Conservation (phyloP, 2,329 filamentous ascomycete species). For the Geosmithia morbida region DNA sequence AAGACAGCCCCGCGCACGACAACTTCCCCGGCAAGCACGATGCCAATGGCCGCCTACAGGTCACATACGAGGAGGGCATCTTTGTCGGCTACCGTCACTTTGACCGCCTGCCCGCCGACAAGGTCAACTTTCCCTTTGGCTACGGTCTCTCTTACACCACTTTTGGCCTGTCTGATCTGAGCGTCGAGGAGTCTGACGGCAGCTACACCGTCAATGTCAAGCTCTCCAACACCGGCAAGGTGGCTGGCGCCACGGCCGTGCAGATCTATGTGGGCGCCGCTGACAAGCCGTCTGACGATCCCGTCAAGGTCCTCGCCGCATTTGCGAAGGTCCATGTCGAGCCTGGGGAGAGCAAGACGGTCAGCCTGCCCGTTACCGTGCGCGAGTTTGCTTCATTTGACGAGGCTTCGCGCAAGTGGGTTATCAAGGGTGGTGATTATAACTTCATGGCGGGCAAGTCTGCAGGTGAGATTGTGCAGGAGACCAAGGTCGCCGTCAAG, state of each 20-base stretch:
- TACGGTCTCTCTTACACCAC: conserved; percentile 61
- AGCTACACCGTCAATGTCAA: conserved; percentile 3
- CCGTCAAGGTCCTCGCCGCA: conserved; percentile 13
- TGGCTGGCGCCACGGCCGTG: conserved; percentile 32
- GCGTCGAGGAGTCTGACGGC: not conserved
- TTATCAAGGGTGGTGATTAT: conserved; percentile 12
- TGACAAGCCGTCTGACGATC: conserved; percentile 7
- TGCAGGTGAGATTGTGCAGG: conserved; percentile 8
- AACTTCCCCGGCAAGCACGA: conserved; percentile 53
- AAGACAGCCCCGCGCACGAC: conserved; percentile 56
- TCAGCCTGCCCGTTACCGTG: conserved; percentile 8
- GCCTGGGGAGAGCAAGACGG: conserved; percentile 6
- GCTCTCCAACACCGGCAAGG: conserved; percentile 41
- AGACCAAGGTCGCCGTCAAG: not conserved
- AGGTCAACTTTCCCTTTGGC: conserved; percentile 53
- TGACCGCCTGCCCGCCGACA: conserved; percentile 42
- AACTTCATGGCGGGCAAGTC: conserved; percentile 10
- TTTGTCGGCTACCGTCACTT: conserved; percentile 64
- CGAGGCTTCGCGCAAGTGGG: conserved; percentile 11
- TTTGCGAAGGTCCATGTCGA: conserved; percentile 12
- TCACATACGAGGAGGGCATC: conserved; percentile 58
- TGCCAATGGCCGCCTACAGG: conserved; percentile 32
- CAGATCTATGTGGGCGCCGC: conserved; percentile 30
- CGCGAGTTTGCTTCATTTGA: conserved; percentile 15
- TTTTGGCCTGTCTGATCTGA: conserved; percentile 31